A percentile compares a stretch with the other conserved stretches of the same genome.
Conservation (phyloP, 768 basidiomycete species). For the Agaricus sinodeliciosus region DNA sequence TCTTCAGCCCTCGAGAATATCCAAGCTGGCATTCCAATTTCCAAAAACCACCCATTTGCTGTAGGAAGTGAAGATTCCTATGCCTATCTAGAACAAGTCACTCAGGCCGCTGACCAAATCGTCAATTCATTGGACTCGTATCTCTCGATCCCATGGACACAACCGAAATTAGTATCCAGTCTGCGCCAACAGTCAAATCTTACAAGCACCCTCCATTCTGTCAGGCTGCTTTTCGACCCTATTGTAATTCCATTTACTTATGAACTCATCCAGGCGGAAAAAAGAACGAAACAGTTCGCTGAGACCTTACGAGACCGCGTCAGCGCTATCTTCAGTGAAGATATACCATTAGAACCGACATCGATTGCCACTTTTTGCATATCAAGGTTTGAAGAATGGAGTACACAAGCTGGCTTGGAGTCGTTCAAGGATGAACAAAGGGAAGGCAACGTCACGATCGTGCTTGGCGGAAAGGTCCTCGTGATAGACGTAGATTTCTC, state of each 20-base stretch:
- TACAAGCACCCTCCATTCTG: constrained; percentile 44
- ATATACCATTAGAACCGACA: constrained; percentile 45
- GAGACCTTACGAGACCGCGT: constrained; percentile 39
- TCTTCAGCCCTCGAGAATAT: constrained; percentile 7
- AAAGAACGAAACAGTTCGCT: constrained; percentile 43
- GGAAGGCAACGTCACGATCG: constrained; percentile 45
- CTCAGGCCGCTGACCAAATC: constrained; percentile 40
- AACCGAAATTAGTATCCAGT: constrained; percentile 62
- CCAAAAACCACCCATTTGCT: constrained; percentile 40
- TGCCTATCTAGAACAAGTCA: constrained; percentile 35
- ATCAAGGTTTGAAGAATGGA: constrained; percentile 54
- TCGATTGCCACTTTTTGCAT: constrained; percentile 52
- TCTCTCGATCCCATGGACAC: constrained; percentile 42
- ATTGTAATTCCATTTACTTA: constrained; percentile 10
- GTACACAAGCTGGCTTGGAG: constrained; percentile 63
- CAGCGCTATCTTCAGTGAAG: constrained; percentile 53
- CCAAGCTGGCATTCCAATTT: constrained; percentile 17
- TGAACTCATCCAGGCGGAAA: constrained; percentile 39
- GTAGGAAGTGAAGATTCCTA: constrained; percentile 33
- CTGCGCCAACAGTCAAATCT: constrained; percentile 57
- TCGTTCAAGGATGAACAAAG: constrained; percentile 58
- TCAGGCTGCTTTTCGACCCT: constrained; percentile 25
- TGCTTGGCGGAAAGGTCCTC: constrained; percentile 74
- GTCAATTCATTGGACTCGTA: constrained; percentile 48
- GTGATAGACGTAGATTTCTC: constrained; percentile 71